Percentiles rank a stretch among this genome's conserved stretches.
Evolutionary conservation across 2,329 filamentous ascomycete genomes (phyloP).

Genomic region (Amauroascus niger): DNA sequence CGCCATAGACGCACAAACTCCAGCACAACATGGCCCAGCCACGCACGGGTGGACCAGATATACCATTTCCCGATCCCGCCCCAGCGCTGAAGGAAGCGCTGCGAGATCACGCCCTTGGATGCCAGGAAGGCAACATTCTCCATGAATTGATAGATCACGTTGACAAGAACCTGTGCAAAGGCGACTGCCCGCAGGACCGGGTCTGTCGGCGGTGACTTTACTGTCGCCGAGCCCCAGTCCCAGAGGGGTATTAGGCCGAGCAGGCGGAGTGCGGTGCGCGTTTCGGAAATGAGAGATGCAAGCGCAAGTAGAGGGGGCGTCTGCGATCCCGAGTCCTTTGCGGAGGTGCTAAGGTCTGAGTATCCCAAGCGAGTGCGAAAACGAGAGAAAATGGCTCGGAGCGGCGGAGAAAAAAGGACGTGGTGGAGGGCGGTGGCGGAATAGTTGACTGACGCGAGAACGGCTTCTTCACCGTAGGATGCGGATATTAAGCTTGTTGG

Average conservation of each 20-base stretch:
- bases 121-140: constrained; percentile 78
- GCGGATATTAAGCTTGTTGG: constrained; percentile 49
- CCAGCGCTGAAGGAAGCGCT: constrained; percentile 30
- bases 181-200: constrained; percentile 45
- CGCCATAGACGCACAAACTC: constrained; percentile 60
- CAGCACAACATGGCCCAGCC: constrained; percentile 66
- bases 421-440: constrained; percentile 52
- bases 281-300: constrained; percentile 41
- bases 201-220: constrained; percentile 39
- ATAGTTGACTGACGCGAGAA: constrained; percentile 62
- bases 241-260: constrained; percentile 63
- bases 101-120: constrained; percentile 57
- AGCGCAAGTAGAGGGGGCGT: constrained; percentile 43
- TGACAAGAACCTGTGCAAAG: constrained; percentile 58
- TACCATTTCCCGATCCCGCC: constrained; percentile 53
- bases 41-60: constrained; percentile 67
- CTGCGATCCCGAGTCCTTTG: constrained; percentile 26
- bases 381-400: constrained; percentile 39
- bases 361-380: constrained; percentile 32
- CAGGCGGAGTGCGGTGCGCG: constrained; percentile 46
- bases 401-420: constrained; percentile 47
- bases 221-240: constrained; percentile 61
- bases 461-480: constrained; percentile 58
- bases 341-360: constrained; percentile 22
- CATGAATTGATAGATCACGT: constrained; percentile 62